A percentile compares a stretch with the other conserved stretches of the same genome.
Evolutionary conservation across 1,139 yeast genomes (phyloP).

Genomic region (Diutina mesorugosa): DNA sequence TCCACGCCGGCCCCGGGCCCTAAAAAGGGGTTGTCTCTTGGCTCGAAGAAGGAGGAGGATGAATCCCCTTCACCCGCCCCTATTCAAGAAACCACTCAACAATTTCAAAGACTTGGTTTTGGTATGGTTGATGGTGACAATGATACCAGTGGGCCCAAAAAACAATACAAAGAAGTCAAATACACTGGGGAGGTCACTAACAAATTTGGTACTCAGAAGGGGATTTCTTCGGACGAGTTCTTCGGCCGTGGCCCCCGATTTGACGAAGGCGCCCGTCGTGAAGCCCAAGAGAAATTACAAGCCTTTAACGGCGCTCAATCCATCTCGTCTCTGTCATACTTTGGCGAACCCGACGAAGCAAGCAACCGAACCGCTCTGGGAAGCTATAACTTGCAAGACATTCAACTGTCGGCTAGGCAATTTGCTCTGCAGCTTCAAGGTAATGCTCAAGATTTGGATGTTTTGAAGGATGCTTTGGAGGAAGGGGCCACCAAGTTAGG

Average conservation of each 20-base stretch:
- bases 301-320: slow-evolving; percentile 77
- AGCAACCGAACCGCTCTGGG: slow-evolving; percentile 10
- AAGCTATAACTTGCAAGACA: slow-evolving; percentile 19
- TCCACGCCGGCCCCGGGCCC: slow-evolving; percentile 2
- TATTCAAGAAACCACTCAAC: slow-evolving; percentile 51
- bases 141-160: slow-evolving; percentile 16
- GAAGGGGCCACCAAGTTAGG: slow-evolving; percentile 87
- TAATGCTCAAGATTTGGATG: slow-evolving; percentile 79
- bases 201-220: slow-evolving; percentile 83
- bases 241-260: slow-evolving; percentile 78
- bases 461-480: slow-evolving; percentile 84
- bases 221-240: slow-evolving; percentile 87
- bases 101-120: slow-evolving; percentile 70
- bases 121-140: slow-evolving; percentile 57
- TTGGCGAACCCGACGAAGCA: slow-evolving; percentile 66
- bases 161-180: slow-evolving; percentile 34
- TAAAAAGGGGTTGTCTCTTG: slow-evolving; percentile 5
- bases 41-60: slow-evolving; percentile 1
- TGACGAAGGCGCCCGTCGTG: slow-evolving; percentile 66
- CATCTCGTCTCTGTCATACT: slow-evolving; percentile 84
- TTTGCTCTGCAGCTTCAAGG: slow-evolving; percentile 57
- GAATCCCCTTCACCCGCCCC: slow-evolving; percentile 12
- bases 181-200: slow-evolving; percentile 62
- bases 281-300: slow-evolving; percentile 69
- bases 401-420: slow-evolving; percentile 53